A percentile compares a stretch with the other conserved stretches of the same genome.
These are phyloP conservation scores for Phaseolus lunatus DNA, from an alignment of 306 rosid genomes.

Conservation along the genomic window DNA sequence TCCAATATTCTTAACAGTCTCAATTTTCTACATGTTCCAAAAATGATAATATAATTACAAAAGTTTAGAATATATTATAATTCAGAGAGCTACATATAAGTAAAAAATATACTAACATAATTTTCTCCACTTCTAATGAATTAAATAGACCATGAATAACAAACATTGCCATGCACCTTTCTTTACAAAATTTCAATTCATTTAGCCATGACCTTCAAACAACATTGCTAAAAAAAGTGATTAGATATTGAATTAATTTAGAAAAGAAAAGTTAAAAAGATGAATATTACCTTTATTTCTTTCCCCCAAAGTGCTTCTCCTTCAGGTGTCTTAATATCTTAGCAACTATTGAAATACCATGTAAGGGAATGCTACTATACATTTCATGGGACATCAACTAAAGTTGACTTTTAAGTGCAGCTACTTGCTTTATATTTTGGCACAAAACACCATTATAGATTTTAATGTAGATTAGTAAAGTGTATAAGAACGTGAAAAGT, in stretches of 20 bases:
- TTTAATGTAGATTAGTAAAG: constrained; percentile 14
- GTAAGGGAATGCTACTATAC: constrained; percentile 83
- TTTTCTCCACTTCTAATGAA: too few relatives aligned
- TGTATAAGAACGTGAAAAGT: too few relatives aligned
- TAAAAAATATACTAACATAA: too few relatives aligned
- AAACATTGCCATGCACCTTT: too few relatives aligned
- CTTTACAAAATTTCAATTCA: constrained; percentile 73
- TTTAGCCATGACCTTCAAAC: constrained; percentile 73
- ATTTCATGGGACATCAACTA: constrained; percentile 79
- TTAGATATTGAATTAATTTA: constrained; percentile 13
- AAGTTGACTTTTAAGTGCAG: constrained; percentile 81
- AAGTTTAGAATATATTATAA: too few relatives aligned
- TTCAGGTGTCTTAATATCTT: constrained; percentile 67
- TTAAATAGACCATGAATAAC: too few relatives aligned
- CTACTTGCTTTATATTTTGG: constrained; percentile 65
- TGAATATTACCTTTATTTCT: constrained; percentile 67
- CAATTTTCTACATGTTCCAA: too few relatives aligned
- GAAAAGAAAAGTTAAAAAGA: not conserved
- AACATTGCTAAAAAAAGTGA: constrained; percentile 1
- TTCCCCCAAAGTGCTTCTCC: constrained; percentile 69
- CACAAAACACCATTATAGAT: constrained; percentile 57
- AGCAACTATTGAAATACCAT: constrained; percentile 65
- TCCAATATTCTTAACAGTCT: too few relatives aligned
- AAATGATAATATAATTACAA: too few relatives aligned
- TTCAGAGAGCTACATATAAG: too few relatives aligned